A percentile compares a stretch with the other conserved stretches of the same genome.
Evolutionary conservation across 192 early-diverging fungal genomes (phyloP).

Genomic region (Coemansia reversa): DNA sequence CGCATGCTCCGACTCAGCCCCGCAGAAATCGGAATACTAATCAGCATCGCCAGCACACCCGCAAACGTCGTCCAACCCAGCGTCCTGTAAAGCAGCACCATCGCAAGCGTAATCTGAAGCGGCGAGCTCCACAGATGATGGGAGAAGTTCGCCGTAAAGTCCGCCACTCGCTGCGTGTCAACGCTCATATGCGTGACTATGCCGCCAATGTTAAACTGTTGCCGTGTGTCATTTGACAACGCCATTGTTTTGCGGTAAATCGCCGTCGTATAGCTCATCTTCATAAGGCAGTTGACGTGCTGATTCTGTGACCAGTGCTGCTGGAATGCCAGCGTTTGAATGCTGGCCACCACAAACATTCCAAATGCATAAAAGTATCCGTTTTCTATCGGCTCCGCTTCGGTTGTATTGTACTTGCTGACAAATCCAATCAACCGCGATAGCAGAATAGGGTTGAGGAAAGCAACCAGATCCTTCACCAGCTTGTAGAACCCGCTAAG

Average conservation of each 20-base stretch:
- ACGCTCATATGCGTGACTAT: slow-evolving; percentile 77
- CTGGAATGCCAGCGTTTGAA: slow-evolving; percentile 83
- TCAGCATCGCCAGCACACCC: slow-evolving; percentile 80
- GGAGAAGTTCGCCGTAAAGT: slow-evolving; percentile 67
- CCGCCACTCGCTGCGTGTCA: slow-evolving; percentile 69
- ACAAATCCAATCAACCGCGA: slow-evolving; percentile 71
- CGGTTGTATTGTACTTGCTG: slow-evolving; percentile 58
- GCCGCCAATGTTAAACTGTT: slow-evolving; percentile 81
- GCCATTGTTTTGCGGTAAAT: slow-evolving; percentile 87
- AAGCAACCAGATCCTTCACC: slow-evolving; percentile 75
- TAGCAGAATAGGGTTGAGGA: slow-evolving; percentile 84
- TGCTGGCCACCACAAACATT: slow-evolving; percentile 80
- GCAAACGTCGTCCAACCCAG: slow-evolving; percentile 83
- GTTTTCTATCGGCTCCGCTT: slow-evolving; percentile 65
- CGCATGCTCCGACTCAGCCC: slow-evolving; percentile 68
- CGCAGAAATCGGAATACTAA: slow-evolving; percentile 84
- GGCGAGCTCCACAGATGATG: slow-evolving; percentile 82
- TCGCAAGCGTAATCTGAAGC: slow-evolving; percentile 77
- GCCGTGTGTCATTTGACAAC: slow-evolving; percentile 80
- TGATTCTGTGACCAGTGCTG: slow-evolving; percentile 92
- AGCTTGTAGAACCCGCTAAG: slow-evolving; percentile 81
- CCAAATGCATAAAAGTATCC: slow-evolving; percentile 79
- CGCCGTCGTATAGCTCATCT: slow-evolving; percentile 77
- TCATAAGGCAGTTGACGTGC: slow-evolving; percentile 77
- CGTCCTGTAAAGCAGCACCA: slow-evolving; percentile 78